A percentile compares a stretch with the other conserved stretches of the same genome.
These are phyloP conservation scores for Plasmodium vinckei DNA, from an alignment of 169 alveolate genomes.

Conservation along the genomic window DNA sequence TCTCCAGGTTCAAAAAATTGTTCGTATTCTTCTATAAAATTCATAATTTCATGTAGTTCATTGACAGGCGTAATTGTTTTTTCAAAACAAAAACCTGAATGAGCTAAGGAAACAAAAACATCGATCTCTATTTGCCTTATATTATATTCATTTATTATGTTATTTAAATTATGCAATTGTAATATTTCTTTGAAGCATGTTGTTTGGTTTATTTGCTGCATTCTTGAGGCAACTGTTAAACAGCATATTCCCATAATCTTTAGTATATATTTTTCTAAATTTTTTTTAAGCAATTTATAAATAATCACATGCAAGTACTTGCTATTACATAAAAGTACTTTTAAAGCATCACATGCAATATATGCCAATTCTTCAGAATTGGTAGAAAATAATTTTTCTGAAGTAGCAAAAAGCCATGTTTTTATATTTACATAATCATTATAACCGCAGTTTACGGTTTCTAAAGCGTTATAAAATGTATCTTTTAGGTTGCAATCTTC, in stretches of 20 bases:
- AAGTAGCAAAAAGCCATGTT: conserved; percentile 66
- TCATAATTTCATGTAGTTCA: conserved; percentile 60
- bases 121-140: conserved; percentile 73
- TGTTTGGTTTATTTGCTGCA: conserved; percentile 74
- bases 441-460: conserved; percentile 70
- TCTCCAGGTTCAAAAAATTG: conserved; percentile 35
- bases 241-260: conserved; percentile 75
- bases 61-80: conserved; percentile 69
- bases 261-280: conserved; percentile 51
- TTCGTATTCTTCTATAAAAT: conserved; percentile 30
- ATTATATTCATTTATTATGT: conserved; percentile 58
- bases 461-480: conserved; percentile 61
- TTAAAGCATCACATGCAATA: conserved; percentile 75
- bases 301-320: conserved; percentile 57
- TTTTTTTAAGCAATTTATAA: conserved; percentile 55
- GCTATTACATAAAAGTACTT: conserved; percentile 58
- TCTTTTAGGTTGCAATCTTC: conserved; percentile 72
- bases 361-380: conserved; percentile 69
- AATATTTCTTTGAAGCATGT: conserved; percentile 68
- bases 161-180: conserved; percentile 32
- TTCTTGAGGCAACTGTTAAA: conserved; percentile 76
- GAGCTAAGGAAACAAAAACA: conserved; percentile 70
- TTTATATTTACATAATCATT: conserved; percentile 73
- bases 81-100: conserved; percentile 75
- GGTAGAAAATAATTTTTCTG: conserved; percentile 58